Evolutionary conservation across 169 alveolate species (phyloP).

Genomic region (Plasmodium ovale): DNA sequence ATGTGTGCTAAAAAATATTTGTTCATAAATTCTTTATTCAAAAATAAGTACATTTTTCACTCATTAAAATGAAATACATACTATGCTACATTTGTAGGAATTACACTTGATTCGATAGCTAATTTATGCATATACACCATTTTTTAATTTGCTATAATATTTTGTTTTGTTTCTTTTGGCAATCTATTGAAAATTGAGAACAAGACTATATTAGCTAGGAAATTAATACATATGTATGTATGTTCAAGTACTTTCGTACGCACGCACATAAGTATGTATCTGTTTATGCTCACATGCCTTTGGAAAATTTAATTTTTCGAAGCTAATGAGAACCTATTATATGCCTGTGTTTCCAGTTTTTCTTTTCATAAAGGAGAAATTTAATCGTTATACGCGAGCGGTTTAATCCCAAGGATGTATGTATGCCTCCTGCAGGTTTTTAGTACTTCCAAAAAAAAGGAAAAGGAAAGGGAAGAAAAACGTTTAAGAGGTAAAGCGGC

Average conservation of each 20-base stretch:
- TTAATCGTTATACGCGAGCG: too few species aligned
- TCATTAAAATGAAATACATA: constrained; percentile 29
- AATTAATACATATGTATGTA: constrained; percentile 7
- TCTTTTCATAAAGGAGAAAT: too few species aligned
- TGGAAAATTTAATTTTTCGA: neutral
- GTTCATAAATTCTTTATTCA: constrained; percentile 1
- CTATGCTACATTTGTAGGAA: constrained; percentile 5
- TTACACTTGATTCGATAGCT: constrained; percentile 5
- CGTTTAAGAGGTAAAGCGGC: too few species aligned
- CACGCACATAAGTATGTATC: too few species aligned
- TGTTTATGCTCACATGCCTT: too few species aligned
- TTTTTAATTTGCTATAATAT: too few species aligned
- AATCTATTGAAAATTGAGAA: constrained; percentile 34
- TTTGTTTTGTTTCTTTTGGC: constrained; percentile 4
- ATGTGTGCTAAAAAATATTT: constrained; percentile 27
- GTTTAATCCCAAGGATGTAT: too few species aligned
- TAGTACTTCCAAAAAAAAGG: too few species aligned
- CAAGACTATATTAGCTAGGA: constrained; percentile 14
- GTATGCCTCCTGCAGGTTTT: too few species aligned
- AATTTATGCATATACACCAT: constrained; percentile 39
- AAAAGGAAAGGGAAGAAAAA: too few species aligned
- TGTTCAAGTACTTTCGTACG: too few species aligned
- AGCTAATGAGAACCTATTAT: neutral
- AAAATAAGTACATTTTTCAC: constrained; percentile 23
- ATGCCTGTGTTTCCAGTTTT: too few species aligned